Conservation (phyloP, 805 yeast species). For the Lipomyces yamanashiensis region DNA sequence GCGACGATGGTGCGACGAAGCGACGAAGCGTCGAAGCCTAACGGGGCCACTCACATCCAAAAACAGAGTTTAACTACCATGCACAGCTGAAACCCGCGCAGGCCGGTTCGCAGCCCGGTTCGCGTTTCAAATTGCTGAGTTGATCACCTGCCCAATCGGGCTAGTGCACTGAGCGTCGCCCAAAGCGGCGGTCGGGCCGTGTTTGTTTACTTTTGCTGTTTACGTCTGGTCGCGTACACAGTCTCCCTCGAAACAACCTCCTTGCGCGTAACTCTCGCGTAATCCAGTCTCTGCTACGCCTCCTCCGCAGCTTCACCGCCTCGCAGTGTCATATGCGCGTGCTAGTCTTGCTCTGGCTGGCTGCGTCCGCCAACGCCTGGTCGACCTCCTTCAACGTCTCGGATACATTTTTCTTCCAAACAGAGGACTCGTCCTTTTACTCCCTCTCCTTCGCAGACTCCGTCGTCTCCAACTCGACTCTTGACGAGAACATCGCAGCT, state of each 20-base stretch:
- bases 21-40: constrained; percentile 1
- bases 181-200: neutral
- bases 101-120: neutral
- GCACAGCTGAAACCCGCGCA: too few relatives aligned
- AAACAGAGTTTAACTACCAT: too few relatives aligned
- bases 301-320: neutral
- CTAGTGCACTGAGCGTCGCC: neutral
- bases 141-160: neutral
- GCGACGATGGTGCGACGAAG: neutral
- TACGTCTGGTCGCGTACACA: neutral
- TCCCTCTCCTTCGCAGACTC: constrained; percentile 5
- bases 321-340: neutral
- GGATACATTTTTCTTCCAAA: constrained; percentile 23
- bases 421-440: constrained; percentile 24
- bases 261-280: neutral
- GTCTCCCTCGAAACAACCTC: neutral
- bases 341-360: neutral
- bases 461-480: constrained; percentile 12
- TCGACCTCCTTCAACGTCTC: constrained; percentile 28
- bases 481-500: constrained; percentile 13
- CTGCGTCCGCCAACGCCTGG: constrained; percentile 15
- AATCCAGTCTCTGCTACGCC: neutral
- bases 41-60: neutral
- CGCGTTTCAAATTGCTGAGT: constrained; percentile 3
- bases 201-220: neutral